Evolutionary conservation across 2,329 filamentous ascomycete genomes (phyloP), one percentile per base, ranked within the genome.

Genomic region (Niveomyces coronatus): DNA sequence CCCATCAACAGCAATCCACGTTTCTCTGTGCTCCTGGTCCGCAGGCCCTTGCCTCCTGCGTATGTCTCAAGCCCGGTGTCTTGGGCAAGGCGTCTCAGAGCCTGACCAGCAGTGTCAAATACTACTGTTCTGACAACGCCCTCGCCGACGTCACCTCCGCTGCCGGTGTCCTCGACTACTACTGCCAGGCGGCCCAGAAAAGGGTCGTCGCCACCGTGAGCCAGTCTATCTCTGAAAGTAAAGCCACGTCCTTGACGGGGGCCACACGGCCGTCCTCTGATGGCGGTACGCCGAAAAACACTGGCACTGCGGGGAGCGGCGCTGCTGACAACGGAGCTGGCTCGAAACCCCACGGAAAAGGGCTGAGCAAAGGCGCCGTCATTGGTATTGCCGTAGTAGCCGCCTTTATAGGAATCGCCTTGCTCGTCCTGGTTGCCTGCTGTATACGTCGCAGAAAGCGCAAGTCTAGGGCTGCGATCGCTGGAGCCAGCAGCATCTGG

Each of bases 1-100:
- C n/a, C n/a, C n/a, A n/a, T n/a, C n/a, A 9, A 3, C 17, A 42
- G 40, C 40, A 42, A 42, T 34, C 40, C 6, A 14, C 10, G 3
- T 42, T 30, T 5, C 31, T 62, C 22, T 70, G 66, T 31, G 63
- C 64, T 2, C 43, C 42, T 1, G 66, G 63, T 0, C 63, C 65
- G 4, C 51, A 63, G 45, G 62, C 62, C 9, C 50, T 70, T 8
- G 67, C 65, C 0, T 68, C 64, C 4, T 70, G 66, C 40, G 58
- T 55, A 9, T 70, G 66, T 38, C 41, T 69, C 32, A 68, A 68
- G 44, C 53, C 55, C 13, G 56, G 58, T 23, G 61, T 68, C 50
- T 55, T 60, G 2, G 49, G 47, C 16, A 44, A 49, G 2, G 50
- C 67, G 4, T 56, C 59, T 15, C 63, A 53, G 44, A 47, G 40